Conservation (phyloP, 805 yeast genomes). For the Kodamaea neixiangensis region DNA sequence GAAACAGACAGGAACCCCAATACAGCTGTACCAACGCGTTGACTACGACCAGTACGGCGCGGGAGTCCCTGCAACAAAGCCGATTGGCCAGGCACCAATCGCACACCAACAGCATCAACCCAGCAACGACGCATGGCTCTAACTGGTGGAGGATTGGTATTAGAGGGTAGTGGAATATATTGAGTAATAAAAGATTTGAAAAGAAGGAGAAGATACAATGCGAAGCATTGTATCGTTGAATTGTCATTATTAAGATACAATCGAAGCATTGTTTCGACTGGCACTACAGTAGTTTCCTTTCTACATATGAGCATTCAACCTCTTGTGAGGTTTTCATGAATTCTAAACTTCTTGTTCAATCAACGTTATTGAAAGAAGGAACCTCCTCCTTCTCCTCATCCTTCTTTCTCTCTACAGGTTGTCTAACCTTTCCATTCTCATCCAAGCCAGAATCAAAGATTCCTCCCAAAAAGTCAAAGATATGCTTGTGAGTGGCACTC, state of each 20-base stretch:
- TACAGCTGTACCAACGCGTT: slow-evolving; percentile 9
- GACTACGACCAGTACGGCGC: slow-evolving; percentile 8
- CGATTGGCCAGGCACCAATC: slow-evolving; percentile 4
- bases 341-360: background rate
- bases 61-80: background rate
- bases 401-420: slow-evolving; percentile 15
- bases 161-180: background rate
- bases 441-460: slow-evolving; percentile 39
- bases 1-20: background rate
- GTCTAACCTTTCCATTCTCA: slow-evolving; percentile 12
- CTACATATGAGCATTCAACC: too few species aligned
- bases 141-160: background rate
- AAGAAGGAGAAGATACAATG: too few species aligned
- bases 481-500: slow-evolving; percentile 52
- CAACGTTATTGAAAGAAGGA: slow-evolving; percentile 9
- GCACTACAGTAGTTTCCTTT: too few species aligned
- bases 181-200: background rate
- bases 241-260: too few species aligned
- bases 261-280: too few species aligned
- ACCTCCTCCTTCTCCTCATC: slow-evolving; percentile 4
- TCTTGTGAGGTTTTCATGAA: background rate
- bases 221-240: too few species aligned
- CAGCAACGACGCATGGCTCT: slow-evolving; percentile 22
- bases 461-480: slow-evolving; percentile 59
- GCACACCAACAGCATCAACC: slow-evolving; percentile 28